Base-by-base conservation (phyloP, 2,329 filamentous ascomycete genomes). In the Trichoderma polysporum region DNA sequence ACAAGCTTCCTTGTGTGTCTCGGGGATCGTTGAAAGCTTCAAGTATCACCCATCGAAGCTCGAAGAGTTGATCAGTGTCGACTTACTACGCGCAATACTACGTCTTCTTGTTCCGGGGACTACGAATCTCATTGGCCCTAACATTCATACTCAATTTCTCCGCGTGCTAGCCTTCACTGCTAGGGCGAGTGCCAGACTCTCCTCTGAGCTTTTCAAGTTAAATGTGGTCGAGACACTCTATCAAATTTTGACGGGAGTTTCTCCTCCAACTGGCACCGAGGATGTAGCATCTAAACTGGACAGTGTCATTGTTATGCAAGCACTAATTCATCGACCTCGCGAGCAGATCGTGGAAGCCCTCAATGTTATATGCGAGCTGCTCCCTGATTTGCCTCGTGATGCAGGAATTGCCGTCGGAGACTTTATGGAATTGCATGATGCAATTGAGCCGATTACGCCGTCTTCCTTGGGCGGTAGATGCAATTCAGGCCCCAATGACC, bases 261-360 rank as follows among this genome's bases (percentile, higher is more conserved):
- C 95, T 0, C 94, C 95, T 1, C 95, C 95, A 0, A 87, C 84
- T 69, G 91, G 90, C 37, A 89, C 86, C 1, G 89, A 93, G 39
- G 90, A 94, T 76, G 87, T 93, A 66, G 91, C 89, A 33, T 90
- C 88, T 41, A 97, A 96, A 79, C 90, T 98, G 70, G 94, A 98
- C 78, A 97, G 93, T 75, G 94, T 98, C 65, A 88, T 99, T 53
- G 95, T 99, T 74, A 99, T 99, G 96, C 95, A 99, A 80, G 93
- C 96, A 41, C 84, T 99, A 70, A 97, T 99, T 61, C 95, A 98
- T 75, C 90, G 94, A 47, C 95, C 95, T 7, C 90, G 94, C 66
- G 96, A 99, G 72, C 95, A 99, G 79, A 92, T 99, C 19, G 95
- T 94, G 72, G 95, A 99, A 81, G 97, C 96, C 1, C 85, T 99